Percentiles rank a stretch among this genome's conserved stretches.
Evolutionary conservation across 1,139 yeast species (phyloP).

Genomic region (Blastobotrys niveus): DNA sequence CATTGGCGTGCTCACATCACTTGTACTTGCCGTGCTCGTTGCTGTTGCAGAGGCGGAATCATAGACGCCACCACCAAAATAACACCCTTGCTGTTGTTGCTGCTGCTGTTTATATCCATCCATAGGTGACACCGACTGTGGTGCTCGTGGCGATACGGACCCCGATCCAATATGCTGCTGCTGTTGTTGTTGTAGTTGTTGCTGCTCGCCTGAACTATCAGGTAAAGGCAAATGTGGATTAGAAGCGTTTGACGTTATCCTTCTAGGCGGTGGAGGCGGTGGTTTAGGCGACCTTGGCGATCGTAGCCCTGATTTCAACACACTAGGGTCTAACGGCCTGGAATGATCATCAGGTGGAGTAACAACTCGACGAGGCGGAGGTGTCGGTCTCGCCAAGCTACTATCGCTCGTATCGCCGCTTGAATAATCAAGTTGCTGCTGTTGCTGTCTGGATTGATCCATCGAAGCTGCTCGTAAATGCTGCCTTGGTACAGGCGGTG

Average conservation of each 20-base stretch:
- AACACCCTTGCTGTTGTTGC: neutral
- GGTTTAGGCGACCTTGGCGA: slow-evolving; percentile 8
- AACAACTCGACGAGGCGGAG: slow-evolving; percentile 3
- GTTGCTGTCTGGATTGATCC: neutral
- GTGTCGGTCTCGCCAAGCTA: slow-evolving; percentile 8
- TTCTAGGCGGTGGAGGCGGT: slow-evolving; percentile 15
- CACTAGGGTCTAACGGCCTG: no score
- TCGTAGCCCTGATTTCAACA: neutral
- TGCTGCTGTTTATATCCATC: neutral
- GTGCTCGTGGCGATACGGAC: slow-evolving; percentile 9
- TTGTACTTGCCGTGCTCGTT: neutral
- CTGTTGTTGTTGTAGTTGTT: neutral
- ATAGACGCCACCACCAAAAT: no score
- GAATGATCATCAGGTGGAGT: slow-evolving; percentile 12
- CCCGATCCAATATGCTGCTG: slow-evolving; percentile 4
- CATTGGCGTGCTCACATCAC: neutral
- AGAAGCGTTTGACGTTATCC: slow-evolving; percentile 10
- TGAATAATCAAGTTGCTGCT: neutral
- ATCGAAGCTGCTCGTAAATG: slow-evolving; percentile 4
- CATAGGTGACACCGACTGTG: slow-evolving; percentile 9
- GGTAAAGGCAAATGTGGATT: slow-evolving; percentile 8
- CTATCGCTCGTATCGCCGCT: neutral
- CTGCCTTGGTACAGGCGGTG: slow-evolving; percentile 11
- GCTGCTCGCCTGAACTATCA: neutral
- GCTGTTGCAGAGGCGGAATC: neutral